Evolutionary conservation across 2,329 filamentous ascomycete genomes (phyloP).

Genomic region (Sclerotinia trifoliorum): DNA sequence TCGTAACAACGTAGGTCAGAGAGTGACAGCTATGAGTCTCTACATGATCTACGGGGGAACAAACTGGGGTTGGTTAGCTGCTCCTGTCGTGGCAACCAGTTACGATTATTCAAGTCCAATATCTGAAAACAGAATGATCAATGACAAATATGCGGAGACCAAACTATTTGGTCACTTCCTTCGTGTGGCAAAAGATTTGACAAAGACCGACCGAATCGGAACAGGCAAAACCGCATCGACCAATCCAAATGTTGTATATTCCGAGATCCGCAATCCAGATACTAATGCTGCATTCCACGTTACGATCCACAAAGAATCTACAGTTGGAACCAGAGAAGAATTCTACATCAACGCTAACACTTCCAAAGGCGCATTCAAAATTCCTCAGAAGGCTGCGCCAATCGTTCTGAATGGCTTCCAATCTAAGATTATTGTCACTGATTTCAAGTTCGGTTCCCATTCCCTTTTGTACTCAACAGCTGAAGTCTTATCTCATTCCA

Average conservation of each 20-base stretch:
- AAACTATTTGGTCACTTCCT: slow-evolving; percentile 62
- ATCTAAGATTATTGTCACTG: slow-evolving; percentile 60
- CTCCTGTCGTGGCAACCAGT: slow-evolving; percentile 57
- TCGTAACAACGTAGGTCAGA: slow-evolving; percentile 58
- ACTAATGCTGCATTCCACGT: slow-evolving; percentile 59
- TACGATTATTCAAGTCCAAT: slow-evolving; percentile 65
- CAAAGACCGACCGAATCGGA: slow-evolving; percentile 51
- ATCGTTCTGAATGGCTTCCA: slow-evolving; percentile 60
- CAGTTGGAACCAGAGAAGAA: slow-evolving; percentile 49
- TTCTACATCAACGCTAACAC: slow-evolving; percentile 58
- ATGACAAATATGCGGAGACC: slow-evolving; percentile 61
- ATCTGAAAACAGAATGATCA: slow-evolving; percentile 46
- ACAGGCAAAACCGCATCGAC: slow-evolving; percentile 50
- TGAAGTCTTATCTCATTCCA: slow-evolving; percentile 52
- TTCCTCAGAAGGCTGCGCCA: slow-evolving; percentile 50
- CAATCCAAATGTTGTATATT: slow-evolving; percentile 52
- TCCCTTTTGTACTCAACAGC: slow-evolving; percentile 55
- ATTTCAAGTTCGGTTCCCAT: slow-evolving; percentile 54
- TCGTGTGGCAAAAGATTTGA: slow-evolving; percentile 55
- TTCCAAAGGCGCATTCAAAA: slow-evolving; percentile 52
- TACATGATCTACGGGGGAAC: slow-evolving; percentile 68
- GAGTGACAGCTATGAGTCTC: slow-evolving; percentile 57
- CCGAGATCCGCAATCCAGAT: slow-evolving; percentile 58
- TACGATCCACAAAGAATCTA: slow-evolving; percentile 53
- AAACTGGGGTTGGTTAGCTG: slow-evolving; percentile 57